These are phyloP conservation scores for Leavenworthia alabamica DNA, from an alignment of 345 rosid genomes.

Conservation along the genomic window DNA sequence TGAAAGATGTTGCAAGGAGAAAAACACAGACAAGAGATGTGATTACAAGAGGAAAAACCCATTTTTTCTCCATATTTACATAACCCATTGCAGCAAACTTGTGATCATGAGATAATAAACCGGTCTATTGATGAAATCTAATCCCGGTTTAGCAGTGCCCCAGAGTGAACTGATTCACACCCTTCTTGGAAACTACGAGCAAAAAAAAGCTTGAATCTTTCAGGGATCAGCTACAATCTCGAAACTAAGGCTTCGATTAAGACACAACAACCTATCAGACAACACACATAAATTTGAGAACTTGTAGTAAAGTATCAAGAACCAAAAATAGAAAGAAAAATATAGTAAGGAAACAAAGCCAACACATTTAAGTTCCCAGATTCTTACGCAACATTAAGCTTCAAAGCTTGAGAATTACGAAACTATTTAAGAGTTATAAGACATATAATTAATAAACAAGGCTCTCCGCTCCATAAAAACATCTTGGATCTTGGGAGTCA, in stretches of 20 bases:
- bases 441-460: slow-evolving; percentile 1
- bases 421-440: not conserved
- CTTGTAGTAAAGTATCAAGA: not conserved
- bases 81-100: slow-evolving; percentile 48
- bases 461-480: slow-evolving; percentile 18
- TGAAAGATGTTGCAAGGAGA: slow-evolving; percentile 76
- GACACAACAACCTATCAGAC: slow-evolving; percentile 11
- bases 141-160: not conserved
- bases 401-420: slow-evolving; percentile 16
- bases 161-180: not conserved
- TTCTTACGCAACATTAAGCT: slow-evolving; percentile 22
- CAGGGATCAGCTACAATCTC: not conserved
- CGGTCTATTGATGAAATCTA: not conserved
- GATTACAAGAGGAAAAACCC: slow-evolving; percentile 83
- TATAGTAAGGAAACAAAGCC: not conserved
- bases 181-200: not conserved
- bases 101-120: slow-evolving; percentile 29
- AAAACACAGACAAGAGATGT: slow-evolving; percentile 74
- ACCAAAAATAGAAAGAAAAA: slow-evolving; percentile 9
- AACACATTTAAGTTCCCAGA: slow-evolving; percentile 19
- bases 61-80: slow-evolving; percentile 83
- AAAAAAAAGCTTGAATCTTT: slow-evolving; percentile 11
- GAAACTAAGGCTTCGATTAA: not conserved
- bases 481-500: no score
- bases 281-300: not conserved